A percentile compares a stretch with the other conserved stretches of the same genome.
Evolutionary conservation across 352 stramenopile genomes (phyloP).

Genomic region (Blastocystis sp.): DNA sequence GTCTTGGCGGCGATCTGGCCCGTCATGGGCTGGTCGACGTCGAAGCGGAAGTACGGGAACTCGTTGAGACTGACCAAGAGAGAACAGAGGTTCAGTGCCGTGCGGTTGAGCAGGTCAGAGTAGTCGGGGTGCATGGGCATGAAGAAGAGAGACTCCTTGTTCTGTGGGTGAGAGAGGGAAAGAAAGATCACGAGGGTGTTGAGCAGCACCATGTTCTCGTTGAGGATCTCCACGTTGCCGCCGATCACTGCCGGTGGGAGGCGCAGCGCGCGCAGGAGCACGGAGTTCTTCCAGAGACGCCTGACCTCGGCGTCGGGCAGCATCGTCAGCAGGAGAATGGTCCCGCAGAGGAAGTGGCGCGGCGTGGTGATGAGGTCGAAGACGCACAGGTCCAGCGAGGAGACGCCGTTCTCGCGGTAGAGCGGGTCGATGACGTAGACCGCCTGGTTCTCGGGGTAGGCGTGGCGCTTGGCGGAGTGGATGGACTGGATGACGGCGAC

Average conservation of each 20-base stretch:
- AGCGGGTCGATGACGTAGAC: constrained; percentile 62
- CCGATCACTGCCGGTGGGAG: constrained; percentile 24
- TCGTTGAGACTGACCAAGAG: constrained; percentile 58
- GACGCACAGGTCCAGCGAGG: constrained; percentile 56
- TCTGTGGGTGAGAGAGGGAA: not conserved
- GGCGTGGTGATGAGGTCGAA: constrained; percentile 56
- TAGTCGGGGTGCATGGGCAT: constrained; percentile 25
- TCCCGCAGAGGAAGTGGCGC: constrained; percentile 14
- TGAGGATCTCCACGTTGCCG: constrained; percentile 44
- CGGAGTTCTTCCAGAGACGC: constrained; percentile 51
- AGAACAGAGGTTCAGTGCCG: constrained; percentile 24
- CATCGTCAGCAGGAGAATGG: constrained; percentile 45
- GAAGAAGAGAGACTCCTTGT: constrained; percentile 33
- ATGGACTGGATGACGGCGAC: constrained; percentile 63
- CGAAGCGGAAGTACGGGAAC: constrained; percentile 64
- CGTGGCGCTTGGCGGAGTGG: constrained; percentile 54
- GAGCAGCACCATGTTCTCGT: constrained; percentile 35
- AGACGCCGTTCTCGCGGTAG: constrained; percentile 64
- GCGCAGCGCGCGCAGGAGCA: constrained; percentile 7
- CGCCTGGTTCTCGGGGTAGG: constrained; percentile 57
- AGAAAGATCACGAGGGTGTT: constrained; percentile 21
- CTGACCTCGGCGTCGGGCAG: constrained; percentile 22
- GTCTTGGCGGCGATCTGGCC: constrained; percentile 53
- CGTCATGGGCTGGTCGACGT: constrained; percentile 35
- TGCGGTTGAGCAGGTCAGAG: constrained; percentile 21